Percentiles rank a stretch among this genome's conserved stretches.
phyloP scores from a whole-genome alignment of 2,329 filamentous ascomycete genomes.

The Aspergillus floridensis region DNA sequence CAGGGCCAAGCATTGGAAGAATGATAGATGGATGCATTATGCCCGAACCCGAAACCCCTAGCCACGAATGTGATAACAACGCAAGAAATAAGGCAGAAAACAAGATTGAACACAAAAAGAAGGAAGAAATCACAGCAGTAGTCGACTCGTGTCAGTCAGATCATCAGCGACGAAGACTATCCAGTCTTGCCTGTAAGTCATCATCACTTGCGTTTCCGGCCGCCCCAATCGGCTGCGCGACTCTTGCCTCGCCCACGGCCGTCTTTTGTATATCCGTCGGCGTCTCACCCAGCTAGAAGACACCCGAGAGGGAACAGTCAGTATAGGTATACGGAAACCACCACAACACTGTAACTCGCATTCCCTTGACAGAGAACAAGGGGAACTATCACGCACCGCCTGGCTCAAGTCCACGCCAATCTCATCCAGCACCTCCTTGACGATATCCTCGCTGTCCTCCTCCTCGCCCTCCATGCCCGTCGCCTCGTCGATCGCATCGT shows the following conservation, averaged over 20 bases:
- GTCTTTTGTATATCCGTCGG: slow-evolving; percentile 77
- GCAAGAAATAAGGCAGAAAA: neutral
- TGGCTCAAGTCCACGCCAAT: slow-evolving; percentile 92
- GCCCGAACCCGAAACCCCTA: neutral
- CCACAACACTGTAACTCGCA: too few relatives aligned
- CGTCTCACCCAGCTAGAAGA: slow-evolving; percentile 77
- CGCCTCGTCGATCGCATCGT: slow-evolving; percentile 95
- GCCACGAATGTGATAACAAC: neutral
- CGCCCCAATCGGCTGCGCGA: slow-evolving; percentile 77
- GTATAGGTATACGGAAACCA: slow-evolving; percentile 17
- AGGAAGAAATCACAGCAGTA: neutral
- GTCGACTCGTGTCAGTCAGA: neutral
- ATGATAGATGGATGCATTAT: neutral
- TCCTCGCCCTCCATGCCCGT: slow-evolving; percentile 81
- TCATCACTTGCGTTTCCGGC: slow-evolving; percentile 66
- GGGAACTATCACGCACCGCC: slow-evolving; percentile 61
- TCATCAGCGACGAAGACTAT: slow-evolving; percentile 68
- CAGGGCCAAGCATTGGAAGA: neutral
- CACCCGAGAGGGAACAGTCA: slow-evolving; percentile 16
- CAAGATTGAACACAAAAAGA: neutral
- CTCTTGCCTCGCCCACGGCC: slow-evolving; percentile 68
- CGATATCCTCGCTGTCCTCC: slow-evolving; percentile 93
- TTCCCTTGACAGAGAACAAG: too few relatives aligned
- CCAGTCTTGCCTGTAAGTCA: slow-evolving; percentile 87
- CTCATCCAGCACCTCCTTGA: slow-evolving; percentile 94